Conservation (phyloP, 176 grass and related monocot species). For the Pontederia paniculata region DNA sequence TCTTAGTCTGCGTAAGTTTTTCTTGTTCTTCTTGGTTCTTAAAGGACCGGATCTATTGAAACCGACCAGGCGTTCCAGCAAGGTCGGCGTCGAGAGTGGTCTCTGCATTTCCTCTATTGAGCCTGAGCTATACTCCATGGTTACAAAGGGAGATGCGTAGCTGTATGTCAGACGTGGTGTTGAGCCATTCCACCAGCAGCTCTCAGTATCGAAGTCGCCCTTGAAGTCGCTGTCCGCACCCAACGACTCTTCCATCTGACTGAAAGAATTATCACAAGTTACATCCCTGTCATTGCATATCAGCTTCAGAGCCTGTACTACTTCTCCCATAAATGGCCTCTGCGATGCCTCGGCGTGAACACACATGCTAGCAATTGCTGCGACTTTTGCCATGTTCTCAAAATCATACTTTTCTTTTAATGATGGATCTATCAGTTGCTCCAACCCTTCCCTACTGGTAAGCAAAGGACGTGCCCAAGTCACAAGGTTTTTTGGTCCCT, state of each 20-base stretch:
- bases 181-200: slow-evolving; percentile 53
- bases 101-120: slow-evolving; percentile 39
- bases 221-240: slow-evolving; percentile 48
- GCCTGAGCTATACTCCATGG: slow-evolving; percentile 89
- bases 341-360: slow-evolving; percentile 62
- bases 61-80: slow-evolving; percentile 29
- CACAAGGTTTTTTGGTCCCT: slow-evolving; percentile 75
- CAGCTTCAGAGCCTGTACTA: slow-evolving; percentile 92
- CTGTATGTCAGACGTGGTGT: slow-evolving; percentile 29
- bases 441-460: slow-evolving; percentile 50
- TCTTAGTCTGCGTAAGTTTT: slow-evolving; percentile 59
- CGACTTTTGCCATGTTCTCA: slow-evolving; percentile 87
- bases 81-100: slow-evolving; percentile 25
- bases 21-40: slow-evolving; percentile 46
- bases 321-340: slow-evolving; percentile 98
- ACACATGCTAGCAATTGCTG: slow-evolving; percentile 81
- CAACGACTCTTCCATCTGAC: slow-evolving; percentile 55
- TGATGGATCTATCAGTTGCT: slow-evolving; percentile 66
- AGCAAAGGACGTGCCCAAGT: slow-evolving; percentile 91
- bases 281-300: slow-evolving; percentile 72
- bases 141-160: slow-evolving; percentile 53
- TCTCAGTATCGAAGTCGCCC: slow-evolving; percentile 32
- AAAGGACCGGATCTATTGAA: slow-evolving; percentile 74
- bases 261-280: slow-evolving; percentile 58
- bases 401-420: slow-evolving; percentile 67